phyloP scores from a whole-genome alignment of 2,329 filamentous ascomycete genomes.

The Penicillium sp. region DNA sequence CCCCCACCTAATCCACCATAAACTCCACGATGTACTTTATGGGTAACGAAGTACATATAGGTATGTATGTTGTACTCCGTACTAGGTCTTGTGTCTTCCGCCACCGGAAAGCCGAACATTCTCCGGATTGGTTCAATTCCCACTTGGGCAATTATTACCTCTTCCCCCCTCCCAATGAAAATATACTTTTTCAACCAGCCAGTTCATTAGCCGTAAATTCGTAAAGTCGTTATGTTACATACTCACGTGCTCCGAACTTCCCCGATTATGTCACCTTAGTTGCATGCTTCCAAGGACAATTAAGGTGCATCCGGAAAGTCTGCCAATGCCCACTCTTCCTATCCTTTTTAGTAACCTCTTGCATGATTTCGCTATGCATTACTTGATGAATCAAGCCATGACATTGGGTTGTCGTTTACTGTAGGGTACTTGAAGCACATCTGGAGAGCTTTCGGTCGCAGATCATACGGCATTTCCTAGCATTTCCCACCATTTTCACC shows the following conservation, averaged over 20 bases:
- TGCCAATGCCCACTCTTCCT: neutral
- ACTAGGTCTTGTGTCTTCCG: neutral
- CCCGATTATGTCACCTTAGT: constrained; percentile 24
- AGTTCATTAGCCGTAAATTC: neutral
- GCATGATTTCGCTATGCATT: constrained; percentile 6
- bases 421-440: neutral
- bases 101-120: constrained; percentile 7
- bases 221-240: neutral
- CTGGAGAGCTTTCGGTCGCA: constrained; percentile 4
- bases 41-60: neutral
- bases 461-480: constrained; percentile 8
- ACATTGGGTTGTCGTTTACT: neutral
- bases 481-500: neutral
- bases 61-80: neutral
- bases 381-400: neutral
- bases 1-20: neutral
- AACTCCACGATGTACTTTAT: neutral
- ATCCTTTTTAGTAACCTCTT: constrained; percentile 3
- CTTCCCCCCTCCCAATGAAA: neutral
- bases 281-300: constrained; percentile 14
- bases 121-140: constrained; percentile 1
- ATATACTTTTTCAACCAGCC: neutral
- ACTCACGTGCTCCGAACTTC: neutral
- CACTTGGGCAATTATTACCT: neutral
- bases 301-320: constrained; percentile 17